phyloP scores from a whole-genome alignment of 1,284 basidiomycete species.

The Meripilus lineatus region DNA sequence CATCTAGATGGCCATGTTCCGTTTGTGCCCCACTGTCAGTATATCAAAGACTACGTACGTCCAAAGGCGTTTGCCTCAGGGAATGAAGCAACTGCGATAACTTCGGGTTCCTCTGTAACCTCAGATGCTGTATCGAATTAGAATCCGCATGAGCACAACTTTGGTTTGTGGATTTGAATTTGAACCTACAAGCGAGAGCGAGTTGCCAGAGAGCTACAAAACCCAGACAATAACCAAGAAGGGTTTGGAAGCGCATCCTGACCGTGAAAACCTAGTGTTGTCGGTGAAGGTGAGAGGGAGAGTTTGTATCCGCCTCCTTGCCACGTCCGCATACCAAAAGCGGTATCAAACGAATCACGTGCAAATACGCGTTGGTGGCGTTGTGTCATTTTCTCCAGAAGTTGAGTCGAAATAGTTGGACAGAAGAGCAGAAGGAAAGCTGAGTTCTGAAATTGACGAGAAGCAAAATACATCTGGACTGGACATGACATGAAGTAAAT shows the following conservation, averaged over 20 bases:
- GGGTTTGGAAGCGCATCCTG: slow-evolving; percentile 25
- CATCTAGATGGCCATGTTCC: slow-evolving; percentile 41
- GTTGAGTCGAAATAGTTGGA: too few species aligned
- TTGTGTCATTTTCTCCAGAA: too few species aligned
- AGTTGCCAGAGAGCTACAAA: slow-evolving; percentile 21
- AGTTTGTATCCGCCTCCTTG: slow-evolving; percentile 1
- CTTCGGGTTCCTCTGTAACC: slow-evolving; percentile 37
- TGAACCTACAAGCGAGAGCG: slow-evolving; percentile 20
- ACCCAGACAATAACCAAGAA: slow-evolving; percentile 22
- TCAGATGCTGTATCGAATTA: slow-evolving; percentile 3
- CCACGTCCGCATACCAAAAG: slow-evolving; percentile 7
- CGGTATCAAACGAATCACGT: background rate
- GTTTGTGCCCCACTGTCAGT: background rate
- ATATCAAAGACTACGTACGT: slow-evolving; percentile 48
- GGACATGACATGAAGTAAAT: too few species aligned
- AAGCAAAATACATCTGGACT: too few species aligned
- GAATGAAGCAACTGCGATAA: slow-evolving; percentile 65
- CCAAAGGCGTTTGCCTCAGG: slow-evolving; percentile 77
- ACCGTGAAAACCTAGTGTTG: slow-evolving; percentile 15
- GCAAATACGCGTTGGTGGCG: background rate
- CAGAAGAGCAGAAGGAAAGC: too few species aligned
- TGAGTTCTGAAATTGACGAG: too few species aligned
- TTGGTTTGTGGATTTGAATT: background rate
- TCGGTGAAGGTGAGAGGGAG: slow-evolving; percentile 1
- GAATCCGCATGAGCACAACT: too few species aligned